These are phyloP conservation scores for Myxozyma nipponensis DNA, from an alignment of 805 yeast genomes.

Conservation along the genomic window DNA sequence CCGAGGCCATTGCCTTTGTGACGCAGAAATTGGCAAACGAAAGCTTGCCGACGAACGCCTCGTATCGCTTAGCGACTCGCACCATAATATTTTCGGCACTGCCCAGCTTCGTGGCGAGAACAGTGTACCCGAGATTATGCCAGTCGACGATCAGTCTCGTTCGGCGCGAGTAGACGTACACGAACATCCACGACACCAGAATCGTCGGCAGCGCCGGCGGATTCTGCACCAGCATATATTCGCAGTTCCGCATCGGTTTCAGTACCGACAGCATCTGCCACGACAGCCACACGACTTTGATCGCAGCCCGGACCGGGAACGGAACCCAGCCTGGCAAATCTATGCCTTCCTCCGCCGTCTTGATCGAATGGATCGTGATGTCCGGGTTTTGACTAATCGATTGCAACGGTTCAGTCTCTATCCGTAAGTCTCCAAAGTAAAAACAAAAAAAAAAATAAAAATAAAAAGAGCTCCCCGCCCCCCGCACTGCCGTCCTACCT, in stretches of 20 bases:
- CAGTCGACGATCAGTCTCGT: constrained; percentile 80
- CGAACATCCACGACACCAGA: constrained; percentile 55
- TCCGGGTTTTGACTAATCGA: constrained; percentile 29
- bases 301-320: constrained; percentile 52
- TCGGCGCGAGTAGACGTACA: constrained; percentile 47
- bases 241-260: constrained; percentile 54
- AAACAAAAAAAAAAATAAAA: background rate
- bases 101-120: constrained; percentile 61
- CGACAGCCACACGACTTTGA: constrained; percentile 53
- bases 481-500: constrained; percentile 33
- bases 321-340: constrained; percentile 40
- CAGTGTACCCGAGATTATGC: constrained; percentile 91
- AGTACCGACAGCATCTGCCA: constrained; percentile 41
- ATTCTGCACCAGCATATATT: constrained; percentile 65
- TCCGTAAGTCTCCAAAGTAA: background rate
- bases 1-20: constrained; percentile 65
- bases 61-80: constrained; percentile 56
- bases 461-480: too few relatives aligned
- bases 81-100: constrained; percentile 56
- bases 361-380: constrained; percentile 35
- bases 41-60: constrained; percentile 50
- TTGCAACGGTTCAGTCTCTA: constrained; percentile 27
- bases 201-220: constrained; percentile 91
- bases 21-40: constrained; percentile 79
- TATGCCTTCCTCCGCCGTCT: constrained; percentile 28